Percentiles rank a stretch among this genome's conserved stretches.
phyloP scores from a whole-genome alignment of 306 rosid species.

The Trifolium subterraneum region DNA sequence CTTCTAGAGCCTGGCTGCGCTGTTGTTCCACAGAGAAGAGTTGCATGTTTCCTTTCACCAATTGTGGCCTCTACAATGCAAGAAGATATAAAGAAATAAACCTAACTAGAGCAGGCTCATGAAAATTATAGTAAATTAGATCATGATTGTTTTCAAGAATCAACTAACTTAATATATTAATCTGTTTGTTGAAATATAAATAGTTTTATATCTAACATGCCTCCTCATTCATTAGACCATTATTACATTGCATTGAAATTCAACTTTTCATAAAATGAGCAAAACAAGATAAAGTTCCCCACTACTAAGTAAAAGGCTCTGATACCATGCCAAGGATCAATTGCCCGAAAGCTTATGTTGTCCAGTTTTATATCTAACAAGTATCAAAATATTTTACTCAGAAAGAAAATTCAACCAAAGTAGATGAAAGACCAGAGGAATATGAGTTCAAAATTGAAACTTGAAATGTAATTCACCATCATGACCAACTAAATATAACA shows the following conservation, averaged over 20 bases:
- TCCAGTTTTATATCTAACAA: constrained; percentile 8
- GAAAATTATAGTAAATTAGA: constrained; percentile 27
- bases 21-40: constrained; percentile 97
- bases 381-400: constrained; percentile 5
- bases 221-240: neutral
- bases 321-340: constrained; percentile 17
- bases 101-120: constrained; percentile 21
- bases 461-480: constrained; percentile 30
- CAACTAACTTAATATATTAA: constrained; percentile 9
- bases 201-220: constrained; percentile 10
- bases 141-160: constrained; percentile 29
- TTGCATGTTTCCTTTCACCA: constrained; percentile 99
- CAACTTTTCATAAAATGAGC: constrained; percentile 5
- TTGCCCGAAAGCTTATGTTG: constrained; percentile 18
- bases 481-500: constrained; percentile 27
- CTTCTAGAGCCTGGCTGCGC: constrained; percentile 99
- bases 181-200: constrained; percentile 13
- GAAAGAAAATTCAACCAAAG: constrained; percentile 3
- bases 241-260: constrained; percentile 19
- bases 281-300: constrained; percentile 10
- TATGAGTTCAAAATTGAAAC: constrained; percentile 23
- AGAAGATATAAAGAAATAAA: constrained; percentile 35
- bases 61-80: constrained; percentile 77
- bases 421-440: constrained; percentile 14
- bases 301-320: constrained; percentile 7